phyloP scores from a whole-genome alignment of 441 rosid species.

The Aquilaria agallochum region DNA sequence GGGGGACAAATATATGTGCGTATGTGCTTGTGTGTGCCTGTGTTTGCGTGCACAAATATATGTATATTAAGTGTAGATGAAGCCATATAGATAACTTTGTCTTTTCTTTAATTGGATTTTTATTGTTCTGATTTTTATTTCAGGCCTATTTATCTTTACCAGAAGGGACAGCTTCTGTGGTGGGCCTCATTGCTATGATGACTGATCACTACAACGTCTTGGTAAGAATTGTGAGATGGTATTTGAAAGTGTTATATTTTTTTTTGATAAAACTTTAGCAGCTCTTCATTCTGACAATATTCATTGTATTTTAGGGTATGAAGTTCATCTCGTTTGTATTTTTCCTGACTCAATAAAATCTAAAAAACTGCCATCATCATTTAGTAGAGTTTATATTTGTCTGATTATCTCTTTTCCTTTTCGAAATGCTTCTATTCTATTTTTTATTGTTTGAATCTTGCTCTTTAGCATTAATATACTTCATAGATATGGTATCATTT shows the following conservation, averaged over 20 bases:
- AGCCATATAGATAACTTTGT: constrained; percentile 4
- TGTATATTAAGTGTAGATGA: constrained; percentile 2
- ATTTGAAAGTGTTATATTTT: not conserved
- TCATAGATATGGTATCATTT: too few relatives aligned
- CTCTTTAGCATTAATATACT: too few relatives aligned
- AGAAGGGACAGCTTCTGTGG: constrained; percentile 88
- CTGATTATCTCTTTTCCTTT: not conserved
- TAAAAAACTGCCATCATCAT: not conserved
- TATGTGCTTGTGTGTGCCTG: too few relatives aligned
- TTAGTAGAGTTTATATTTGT: not conserved
- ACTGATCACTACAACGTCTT: constrained; percentile 84
- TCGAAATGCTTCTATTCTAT: not conserved
- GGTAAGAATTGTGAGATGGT: constrained; percentile 38
- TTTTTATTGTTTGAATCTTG: too few relatives aligned
- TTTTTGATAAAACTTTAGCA: not conserved
- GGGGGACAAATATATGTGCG: too few relatives aligned
- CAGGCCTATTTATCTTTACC: constrained; percentile 98
- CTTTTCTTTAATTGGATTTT: constrained; percentile 3
- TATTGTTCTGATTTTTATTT: constrained; percentile 16
- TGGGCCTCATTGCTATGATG: constrained; percentile 98
- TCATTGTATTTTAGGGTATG: not conserved
- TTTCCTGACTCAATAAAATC: not conserved
- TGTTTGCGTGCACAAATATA: too few relatives aligned
- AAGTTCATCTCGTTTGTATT: too few relatives aligned
- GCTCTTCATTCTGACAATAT: not conserved